Percentiles rank a stretch among this genome's conserved stretches.
These are phyloP conservation scores for Arachis monticola DNA, from an alignment of 331 rosid species.

Conservation along the genomic window DNA sequence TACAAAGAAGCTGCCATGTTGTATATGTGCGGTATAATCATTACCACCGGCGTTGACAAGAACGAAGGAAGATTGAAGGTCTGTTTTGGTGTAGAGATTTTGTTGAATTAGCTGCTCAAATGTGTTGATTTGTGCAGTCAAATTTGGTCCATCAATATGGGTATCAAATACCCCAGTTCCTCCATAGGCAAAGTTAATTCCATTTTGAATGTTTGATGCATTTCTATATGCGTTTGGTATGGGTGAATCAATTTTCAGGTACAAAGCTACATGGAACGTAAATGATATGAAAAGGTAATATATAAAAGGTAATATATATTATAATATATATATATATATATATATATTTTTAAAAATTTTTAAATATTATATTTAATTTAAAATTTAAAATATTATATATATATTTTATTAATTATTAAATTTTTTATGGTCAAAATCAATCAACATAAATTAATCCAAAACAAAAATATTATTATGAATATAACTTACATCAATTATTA, in stretches of 20 bases:
- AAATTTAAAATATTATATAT: no score
- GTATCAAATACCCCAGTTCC: slow-evolving; percentile 49
- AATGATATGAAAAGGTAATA: no score
- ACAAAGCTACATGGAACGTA: slow-evolving; percentile 39
- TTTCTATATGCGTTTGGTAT: slow-evolving; percentile 29
- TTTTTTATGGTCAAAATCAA: no score
- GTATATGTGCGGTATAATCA: slow-evolving; percentile 33
- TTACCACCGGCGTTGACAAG: slow-evolving; percentile 40
- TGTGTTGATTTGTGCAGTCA: slow-evolving; percentile 44
- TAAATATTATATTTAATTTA: no score
- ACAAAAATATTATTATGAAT: neutral
- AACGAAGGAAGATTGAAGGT: slow-evolving; percentile 41
- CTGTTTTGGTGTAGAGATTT: slow-evolving; percentile 38
- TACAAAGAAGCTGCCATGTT: slow-evolving; percentile 15
- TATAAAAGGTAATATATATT: neutral
- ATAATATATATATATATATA: neutral
- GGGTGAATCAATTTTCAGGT: slow-evolving; percentile 40
- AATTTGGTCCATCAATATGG: slow-evolving; percentile 41
- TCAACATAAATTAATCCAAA: no score
- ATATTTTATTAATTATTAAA: no score
- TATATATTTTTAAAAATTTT: no score
- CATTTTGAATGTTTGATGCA: slow-evolving; percentile 20
- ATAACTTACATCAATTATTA: no score
- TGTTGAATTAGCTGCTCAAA: slow-evolving; percentile 41
- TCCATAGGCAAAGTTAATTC: slow-evolving; percentile 51